Base-by-base conservation (phyloP, 176 grass and related monocot species). In the Triticum turgidum region DNA sequence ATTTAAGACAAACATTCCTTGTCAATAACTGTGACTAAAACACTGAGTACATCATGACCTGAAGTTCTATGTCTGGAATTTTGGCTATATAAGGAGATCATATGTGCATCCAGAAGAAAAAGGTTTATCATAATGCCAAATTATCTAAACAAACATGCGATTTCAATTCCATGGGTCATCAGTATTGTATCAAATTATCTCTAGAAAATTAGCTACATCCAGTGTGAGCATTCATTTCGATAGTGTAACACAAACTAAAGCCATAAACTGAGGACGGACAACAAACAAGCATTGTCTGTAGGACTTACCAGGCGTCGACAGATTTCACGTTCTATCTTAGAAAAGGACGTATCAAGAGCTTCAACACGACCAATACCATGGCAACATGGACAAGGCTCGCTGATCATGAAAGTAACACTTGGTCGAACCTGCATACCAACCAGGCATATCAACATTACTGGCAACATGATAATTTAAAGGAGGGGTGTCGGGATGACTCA, bases 401-500 rank as follows among this genome's bases (percentile, higher is more conserved):
- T 98, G 65, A 98, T 98, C 96, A 95, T 95, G 79, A 98, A 98
- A 69, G 93, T 90, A 62, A 98, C 93, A 86, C 96, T 98, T 30
- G 96, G 96, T 34, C 96, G 84, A 90, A 98, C 96, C 96, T 98
- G 85, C 32, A 93, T 45, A 73, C 77, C 67, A 83, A 45, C 13
- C 61, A 86, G 4, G 30, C 18, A 30, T 78, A 63, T 58, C 76
- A 68, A 94, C 37, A 77, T 61, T 66, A 80, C 21, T 7, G 39
- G 11, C 11, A 80, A 73, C 78, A 51, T 39, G 47, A 86, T 32
- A 9, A 82, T 72, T 30, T 86, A 78, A 81, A 24, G 9, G 79
- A 86, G 51, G 22, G 22, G 2, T 51, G 56, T 62, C 65, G 21
- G 51, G 42, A 76, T 54, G 45, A 76, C 73, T 54, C 45, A 8